Evolutionary conservation across 768 basidiomycete genomes (phyloP), one percentile per base, ranked within the genome.

Genomic region (Punctularia strigosozonata): DNA sequence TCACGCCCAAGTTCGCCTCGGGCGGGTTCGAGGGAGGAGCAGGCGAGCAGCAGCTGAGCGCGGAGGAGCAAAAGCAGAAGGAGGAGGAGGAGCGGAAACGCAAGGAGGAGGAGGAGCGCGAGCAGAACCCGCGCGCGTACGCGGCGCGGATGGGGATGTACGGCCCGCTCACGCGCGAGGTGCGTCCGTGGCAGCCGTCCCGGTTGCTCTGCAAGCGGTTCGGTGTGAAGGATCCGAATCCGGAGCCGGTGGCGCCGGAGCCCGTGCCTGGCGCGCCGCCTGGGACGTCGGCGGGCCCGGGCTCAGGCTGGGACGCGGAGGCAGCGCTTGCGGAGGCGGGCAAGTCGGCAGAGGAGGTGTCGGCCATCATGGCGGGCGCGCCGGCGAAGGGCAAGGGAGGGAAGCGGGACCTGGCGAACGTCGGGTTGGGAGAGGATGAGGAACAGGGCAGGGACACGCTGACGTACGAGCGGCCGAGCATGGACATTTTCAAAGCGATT

Each of bases 401-500:
- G 34, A 22, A 40, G 38, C 65, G 72, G n/a, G 77, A 84, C 48
- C 52, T 94, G 36, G 69, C 72, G 4, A 91, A 90, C 52, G 70
- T 98, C 36, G 92, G 92, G 0, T 59, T 95, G 31, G 94, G 90
- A 18, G 91, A 95, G 37, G 91, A 97, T 51, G 89, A 91, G 30
- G 73, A 69, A 21, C 92, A 95, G 54, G 92, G 90, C 0, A 61
- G 71, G 25, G 90, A 92, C 51, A 90, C 78, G 5, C 64, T 97
- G 46, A 91, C 85, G 0, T 92, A 97, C 56, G 68, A 85, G 49
- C 72, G 84, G 26, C 94, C 95, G 2, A 64, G 78, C 5, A 86
- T 90, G 71, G 84, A 90, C 51, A 77, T 98, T 31, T 99, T 98
- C 69, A 95, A 94, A 55, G 91, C 94, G 3, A 97, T 99, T 43